These are phyloP conservation scores for Dactylis glomerata DNA, from an alignment of 176 grass and related monocot genomes.

Conservation along the genomic window DNA sequence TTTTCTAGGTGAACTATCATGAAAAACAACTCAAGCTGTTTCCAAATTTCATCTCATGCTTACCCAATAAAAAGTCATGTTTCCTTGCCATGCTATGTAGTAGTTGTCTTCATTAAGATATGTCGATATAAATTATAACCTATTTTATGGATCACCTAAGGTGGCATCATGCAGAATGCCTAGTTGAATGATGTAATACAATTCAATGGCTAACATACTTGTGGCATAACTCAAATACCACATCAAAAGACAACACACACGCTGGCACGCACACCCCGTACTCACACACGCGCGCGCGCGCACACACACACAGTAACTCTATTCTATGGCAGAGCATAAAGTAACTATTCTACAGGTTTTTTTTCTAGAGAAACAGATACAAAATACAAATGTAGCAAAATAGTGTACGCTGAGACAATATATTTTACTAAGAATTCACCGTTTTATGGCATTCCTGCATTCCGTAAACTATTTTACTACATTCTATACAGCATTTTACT, in stretches of 20 bases:
- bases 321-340: too few species aligned
- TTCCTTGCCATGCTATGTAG: neutral
- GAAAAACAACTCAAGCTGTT: neutral
- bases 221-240: neutral
- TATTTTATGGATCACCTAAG: neutral
- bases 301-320: too few species aligned
- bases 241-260: too few species aligned
- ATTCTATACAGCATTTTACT: neutral
- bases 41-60: neutral
- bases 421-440: neutral
- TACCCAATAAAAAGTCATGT: neutral
- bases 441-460: neutral
- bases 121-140: neutral
- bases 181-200: neutral
- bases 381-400: neutral
- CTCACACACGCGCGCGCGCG: too few species aligned
- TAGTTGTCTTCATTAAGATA: neutral
- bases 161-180: neutral
- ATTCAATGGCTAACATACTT: neutral
- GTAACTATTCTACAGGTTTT: neutral
- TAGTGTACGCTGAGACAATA: neutral
- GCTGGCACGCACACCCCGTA: too few species aligned
- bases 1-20: neutral
- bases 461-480: neutral
- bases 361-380: too few species aligned